phyloP scores from a whole-genome alignment of 139 green algal species.

The Chlamydomonas sp. region DNA sequence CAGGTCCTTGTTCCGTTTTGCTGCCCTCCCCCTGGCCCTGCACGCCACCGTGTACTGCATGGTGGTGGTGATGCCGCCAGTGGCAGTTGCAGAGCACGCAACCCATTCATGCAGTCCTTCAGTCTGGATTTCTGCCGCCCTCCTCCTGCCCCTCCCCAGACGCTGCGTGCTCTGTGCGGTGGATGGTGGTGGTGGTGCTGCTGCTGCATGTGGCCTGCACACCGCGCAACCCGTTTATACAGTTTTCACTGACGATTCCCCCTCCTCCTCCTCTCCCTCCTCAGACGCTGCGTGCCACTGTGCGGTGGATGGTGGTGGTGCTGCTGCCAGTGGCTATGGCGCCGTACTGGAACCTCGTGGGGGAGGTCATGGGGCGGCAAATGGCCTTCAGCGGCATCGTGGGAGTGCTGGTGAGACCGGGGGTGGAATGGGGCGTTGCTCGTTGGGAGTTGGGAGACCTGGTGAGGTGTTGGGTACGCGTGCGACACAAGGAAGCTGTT shows the following conservation, averaged over 20 bases:
- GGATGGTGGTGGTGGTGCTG: no score
- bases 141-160: no score
- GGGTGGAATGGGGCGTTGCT: not conserved
- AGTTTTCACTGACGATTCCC: no score
- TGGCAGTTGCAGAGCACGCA: slow-evolving; percentile 1
- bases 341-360: slow-evolving; percentile 10
- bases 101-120: no score
- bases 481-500: not conserved
- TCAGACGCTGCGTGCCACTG: not conserved
- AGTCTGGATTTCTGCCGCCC: no score
- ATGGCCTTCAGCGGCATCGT: slow-evolving; percentile 5
- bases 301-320: slow-evolving; percentile 25
- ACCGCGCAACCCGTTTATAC: no score
- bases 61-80: slow-evolving; percentile 34
- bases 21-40: not conserved
- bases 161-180: no score
- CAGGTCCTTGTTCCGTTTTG: not conserved
- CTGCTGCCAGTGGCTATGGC: slow-evolving; percentile 37
- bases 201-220: no score
- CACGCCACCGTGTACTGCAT: slow-evolving; percentile 13
- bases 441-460: not conserved
- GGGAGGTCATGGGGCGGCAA: not conserved
- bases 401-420: slow-evolving; percentile 12
- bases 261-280: not conserved
- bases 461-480: no score